phyloP scores from a whole-genome alignment of 177 flowering plant species.

The Tripterygium wilfordii region DNA sequence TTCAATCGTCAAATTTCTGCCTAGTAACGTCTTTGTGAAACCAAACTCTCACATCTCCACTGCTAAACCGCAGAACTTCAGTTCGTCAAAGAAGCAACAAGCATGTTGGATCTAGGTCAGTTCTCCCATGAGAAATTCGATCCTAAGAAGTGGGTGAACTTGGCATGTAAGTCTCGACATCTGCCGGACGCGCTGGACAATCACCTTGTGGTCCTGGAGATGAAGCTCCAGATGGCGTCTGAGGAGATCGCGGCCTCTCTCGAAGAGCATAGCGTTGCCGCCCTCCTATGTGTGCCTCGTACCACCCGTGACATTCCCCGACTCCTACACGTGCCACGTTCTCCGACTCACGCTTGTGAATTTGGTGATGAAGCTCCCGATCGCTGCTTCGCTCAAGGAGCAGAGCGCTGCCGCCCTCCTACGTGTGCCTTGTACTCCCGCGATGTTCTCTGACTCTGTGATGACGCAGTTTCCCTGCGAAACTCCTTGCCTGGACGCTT shows the following conservation, averaged over 20 bases:
- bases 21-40: too few relatives aligned
- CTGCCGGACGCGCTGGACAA: slow-evolving; percentile 74
- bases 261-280: slow-evolving; percentile 89
- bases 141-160: slow-evolving; percentile 95
- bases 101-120: slow-evolving; percentile 84
- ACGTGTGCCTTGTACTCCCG: slow-evolving; percentile 95
- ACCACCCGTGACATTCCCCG: slow-evolving; percentile 93
- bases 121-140: slow-evolving; percentile 92
- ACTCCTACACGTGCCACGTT: too few relatives aligned
- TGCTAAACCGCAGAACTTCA: too few relatives aligned
- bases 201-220: slow-evolving; percentile 85
- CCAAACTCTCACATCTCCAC: too few relatives aligned
- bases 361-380: slow-evolving; percentile 97
- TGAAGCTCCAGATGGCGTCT: slow-evolving; percentile 93
- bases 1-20: too few relatives aligned
- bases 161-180: slow-evolving; percentile 57
- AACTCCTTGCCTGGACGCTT: slow-evolving; percentile 64
- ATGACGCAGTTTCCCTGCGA: slow-evolving; percentile 85
- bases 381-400: slow-evolving; percentile 89
- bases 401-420: slow-evolving; percentile 87
- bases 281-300: slow-evolving; percentile 90
- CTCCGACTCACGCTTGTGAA: too few relatives aligned
- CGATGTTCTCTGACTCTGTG: slow-evolving; percentile 86
- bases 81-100: slow-evolving; percentile 13
- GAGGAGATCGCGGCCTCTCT: slow-evolving; percentile 96